Evolutionary conservation across 148 eudicot species (phyloP).

Genomic region (Bassia scoparia): DNA sequence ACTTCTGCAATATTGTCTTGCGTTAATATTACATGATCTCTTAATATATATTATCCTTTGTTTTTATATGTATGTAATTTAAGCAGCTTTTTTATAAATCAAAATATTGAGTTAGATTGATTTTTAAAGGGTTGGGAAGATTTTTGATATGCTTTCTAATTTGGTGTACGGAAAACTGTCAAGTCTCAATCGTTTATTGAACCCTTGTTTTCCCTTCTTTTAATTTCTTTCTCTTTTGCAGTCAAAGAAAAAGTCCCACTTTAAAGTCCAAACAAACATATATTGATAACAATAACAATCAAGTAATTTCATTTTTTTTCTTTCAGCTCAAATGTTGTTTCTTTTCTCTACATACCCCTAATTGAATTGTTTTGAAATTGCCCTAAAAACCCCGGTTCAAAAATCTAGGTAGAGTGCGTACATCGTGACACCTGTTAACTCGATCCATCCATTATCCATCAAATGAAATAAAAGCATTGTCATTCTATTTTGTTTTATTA

Average conservation of each 20-base stretch:
- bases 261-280: neutral
- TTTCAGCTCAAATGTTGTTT: neutral
- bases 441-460: too few species aligned
- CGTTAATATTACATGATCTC: constrained; percentile 37
- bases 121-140: neutral
- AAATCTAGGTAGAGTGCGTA: too few species aligned
- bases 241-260: constrained; percentile 36
- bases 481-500: too few species aligned
- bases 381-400: too few species aligned
- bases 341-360: too few species aligned
- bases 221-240: constrained; percentile 34
- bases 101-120: neutral
- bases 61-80: neutral
- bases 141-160: neutral
- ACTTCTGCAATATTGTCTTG: constrained; percentile 76
- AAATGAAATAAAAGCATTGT: too few species aligned
- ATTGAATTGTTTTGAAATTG: too few species aligned
- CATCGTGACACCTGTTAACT: too few species aligned
- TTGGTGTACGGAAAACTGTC: constrained; percentile 26
- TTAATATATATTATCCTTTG: neutral
- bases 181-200: constrained; percentile 42
- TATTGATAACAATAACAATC: neutral
- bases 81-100: neutral
- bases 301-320: neutral
- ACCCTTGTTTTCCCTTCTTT: constrained; percentile 27